Conservation (phyloP, 2,329 filamentous ascomycete species). For the Aureobasidium sp. region DNA sequence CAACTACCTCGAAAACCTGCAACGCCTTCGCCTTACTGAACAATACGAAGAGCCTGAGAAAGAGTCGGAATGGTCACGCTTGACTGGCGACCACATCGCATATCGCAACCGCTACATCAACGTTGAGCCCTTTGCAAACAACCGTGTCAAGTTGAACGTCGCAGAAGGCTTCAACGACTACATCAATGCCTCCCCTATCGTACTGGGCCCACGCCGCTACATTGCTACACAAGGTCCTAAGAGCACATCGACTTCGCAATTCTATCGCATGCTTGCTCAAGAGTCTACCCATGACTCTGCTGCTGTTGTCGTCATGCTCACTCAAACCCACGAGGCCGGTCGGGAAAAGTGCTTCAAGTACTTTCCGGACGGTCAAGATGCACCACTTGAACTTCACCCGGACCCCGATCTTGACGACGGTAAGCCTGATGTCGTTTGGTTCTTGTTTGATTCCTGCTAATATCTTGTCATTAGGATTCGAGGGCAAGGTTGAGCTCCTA, state of each 20-base stretch:
- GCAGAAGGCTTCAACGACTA: slow-evolving; percentile 52
- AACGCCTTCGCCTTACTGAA: slow-evolving; percentile 42
- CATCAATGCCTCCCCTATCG: slow-evolving; percentile 43
- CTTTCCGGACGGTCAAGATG: slow-evolving; percentile 51
- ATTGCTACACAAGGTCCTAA: slow-evolving; percentile 90
- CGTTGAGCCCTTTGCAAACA: slow-evolving; percentile 82
- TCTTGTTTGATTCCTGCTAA: not conserved
- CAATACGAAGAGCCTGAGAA: slow-evolving; percentile 26
- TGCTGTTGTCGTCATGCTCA: slow-evolving; percentile 89
- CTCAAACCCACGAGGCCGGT: slow-evolving; percentile 70
- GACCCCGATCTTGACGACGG: slow-evolving; percentile 21
- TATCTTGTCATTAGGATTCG: slow-evolving; percentile 38
- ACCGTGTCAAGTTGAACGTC: slow-evolving; percentile 72
- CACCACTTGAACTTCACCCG: slow-evolving; percentile 23
- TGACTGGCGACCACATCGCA: slow-evolving; percentile 47
- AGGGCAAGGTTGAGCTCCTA: slow-evolving; percentile 57
- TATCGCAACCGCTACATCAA: slow-evolving; percentile 78
- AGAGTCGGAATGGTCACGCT: slow-evolving; percentile 49
- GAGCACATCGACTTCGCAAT: slow-evolving; percentile 62
- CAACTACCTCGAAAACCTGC: slow-evolving; percentile 51
- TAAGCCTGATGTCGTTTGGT: not conserved
- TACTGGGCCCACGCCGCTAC: slow-evolving; percentile 48
- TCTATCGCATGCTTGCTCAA: slow-evolving; percentile 94
- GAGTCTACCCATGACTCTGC: slow-evolving; percentile 45
- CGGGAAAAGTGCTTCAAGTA: slow-evolving; percentile 84